Evolutionary conservation across 768 basidiomycete genomes (phyloP).

Genomic region (Tulasnella sp.): DNA sequence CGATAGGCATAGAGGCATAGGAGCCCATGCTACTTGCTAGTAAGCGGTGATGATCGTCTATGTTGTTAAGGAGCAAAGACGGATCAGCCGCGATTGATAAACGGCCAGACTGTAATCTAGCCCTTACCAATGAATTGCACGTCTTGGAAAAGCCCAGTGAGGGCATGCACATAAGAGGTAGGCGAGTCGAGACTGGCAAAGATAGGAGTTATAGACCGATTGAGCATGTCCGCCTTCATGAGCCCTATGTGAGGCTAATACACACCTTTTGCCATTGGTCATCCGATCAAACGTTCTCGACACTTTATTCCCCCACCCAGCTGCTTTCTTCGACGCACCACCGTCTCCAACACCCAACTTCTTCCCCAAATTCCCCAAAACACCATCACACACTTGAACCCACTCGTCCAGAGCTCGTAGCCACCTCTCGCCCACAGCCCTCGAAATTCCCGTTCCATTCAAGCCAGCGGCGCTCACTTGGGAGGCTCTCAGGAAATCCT

Average conservation of each 20-base stretch:
- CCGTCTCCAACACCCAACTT: constrained; percentile 86
- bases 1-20: constrained; percentile 61
- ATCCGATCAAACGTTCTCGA: constrained; percentile 73
- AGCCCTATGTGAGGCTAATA: not conserved
- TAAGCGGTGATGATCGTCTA: constrained; percentile 70
- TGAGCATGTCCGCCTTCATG: not conserved
- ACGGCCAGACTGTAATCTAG: not conserved
- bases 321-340: constrained; percentile 72
- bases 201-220: not conserved
- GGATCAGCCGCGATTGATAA: not conserved
- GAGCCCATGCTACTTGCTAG: constrained; percentile 56
- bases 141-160: constrained; percentile 63
- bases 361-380: constrained; percentile 75
- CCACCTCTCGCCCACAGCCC: constrained; percentile 76
- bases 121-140: constrained; percentile 53
- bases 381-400: constrained; percentile 65
- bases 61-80: not conserved
- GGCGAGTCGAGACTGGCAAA: constrained; percentile 73
- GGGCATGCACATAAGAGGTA: constrained; percentile 67
- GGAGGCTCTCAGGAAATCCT: constrained; percentile 53
- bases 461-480: not conserved
- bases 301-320: constrained; percentile 63
- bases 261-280: constrained; percentile 81
- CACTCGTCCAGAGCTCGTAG: constrained; percentile 71
- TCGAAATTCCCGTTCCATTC: constrained; percentile 56